These are phyloP conservation scores for Kluyveromyces wickerhamii DNA, from an alignment of 805 yeast species.

Conservation along the genomic window DNA sequence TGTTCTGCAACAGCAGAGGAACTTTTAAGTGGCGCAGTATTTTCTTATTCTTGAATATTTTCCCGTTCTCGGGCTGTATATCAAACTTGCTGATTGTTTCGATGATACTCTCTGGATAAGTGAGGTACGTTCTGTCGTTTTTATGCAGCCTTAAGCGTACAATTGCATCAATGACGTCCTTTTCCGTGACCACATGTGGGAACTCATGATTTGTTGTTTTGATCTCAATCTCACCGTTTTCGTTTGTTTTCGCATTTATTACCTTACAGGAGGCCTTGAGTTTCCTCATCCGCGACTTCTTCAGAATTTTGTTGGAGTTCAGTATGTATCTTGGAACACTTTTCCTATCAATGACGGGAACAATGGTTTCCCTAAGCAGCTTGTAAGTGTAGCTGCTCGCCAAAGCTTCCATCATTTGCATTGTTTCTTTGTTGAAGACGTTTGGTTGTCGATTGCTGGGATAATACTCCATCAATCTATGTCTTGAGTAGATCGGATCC, in stretches of 20 bases:
- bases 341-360: slow-evolving; percentile 14
- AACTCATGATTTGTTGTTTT: slow-evolving; percentile 3
- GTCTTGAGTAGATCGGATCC: slow-evolving; percentile 20
- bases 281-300: background rate
- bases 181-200: slow-evolving; percentile 19
- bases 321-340: slow-evolving; percentile 8
- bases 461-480: slow-evolving; percentile 13
- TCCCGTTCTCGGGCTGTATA: slow-evolving; percentile 17
- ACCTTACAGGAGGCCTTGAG: background rate
- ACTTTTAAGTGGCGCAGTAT: slow-evolving; percentile 5
- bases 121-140: background rate
- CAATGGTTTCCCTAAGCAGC: slow-evolving; percentile 15
- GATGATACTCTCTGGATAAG: slow-evolving; percentile 13
- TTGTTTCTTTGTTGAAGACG: slow-evolving; percentile 12
- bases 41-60: slow-evolving; percentile 17
- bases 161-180: slow-evolving; percentile 9
- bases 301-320: background rate
- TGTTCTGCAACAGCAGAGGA: background rate
- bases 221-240: slow-evolving; percentile 2
- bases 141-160: background rate
- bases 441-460: slow-evolving; percentile 13
- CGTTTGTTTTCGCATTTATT: slow-evolving; percentile 4
- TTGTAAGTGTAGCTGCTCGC: slow-evolving; percentile 13
- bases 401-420: slow-evolving; percentile 11
- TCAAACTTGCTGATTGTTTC: slow-evolving; percentile 18